These are phyloP conservation scores for Exophiala oligosperma DNA, from an alignment of 2,329 filamentous ascomycete genomes.

Conservation along the genomic window DNA sequence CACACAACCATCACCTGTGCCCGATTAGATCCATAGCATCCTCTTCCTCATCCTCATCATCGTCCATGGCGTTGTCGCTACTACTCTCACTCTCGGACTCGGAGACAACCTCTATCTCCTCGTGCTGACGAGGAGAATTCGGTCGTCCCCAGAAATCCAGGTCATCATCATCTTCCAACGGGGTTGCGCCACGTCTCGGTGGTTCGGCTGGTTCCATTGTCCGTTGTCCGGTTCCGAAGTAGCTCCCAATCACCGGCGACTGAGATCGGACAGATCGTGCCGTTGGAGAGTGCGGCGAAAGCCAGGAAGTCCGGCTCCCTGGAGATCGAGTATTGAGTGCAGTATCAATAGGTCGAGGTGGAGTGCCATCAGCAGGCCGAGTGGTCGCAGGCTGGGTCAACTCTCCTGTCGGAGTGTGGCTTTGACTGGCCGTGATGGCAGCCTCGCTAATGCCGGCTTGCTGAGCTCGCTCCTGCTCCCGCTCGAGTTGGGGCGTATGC, in stretches of 20 bases:
- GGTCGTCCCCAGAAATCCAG: conserved; percentile 58
- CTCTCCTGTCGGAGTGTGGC: conserved; percentile 22
- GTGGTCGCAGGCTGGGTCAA: conserved; percentile 18
- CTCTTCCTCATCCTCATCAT: conserved; percentile 51
- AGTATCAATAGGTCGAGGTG: conserved; percentile 18
- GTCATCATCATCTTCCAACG: conserved; percentile 54
- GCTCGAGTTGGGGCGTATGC: conserved; percentile 22
- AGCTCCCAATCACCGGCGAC: conserved; percentile 46
- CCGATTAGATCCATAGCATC: conserved; percentile 53
- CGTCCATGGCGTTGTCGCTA: conserved; percentile 49
- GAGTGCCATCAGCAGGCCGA: conserved; percentile 5
- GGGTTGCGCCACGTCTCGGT: conserved; percentile 6
- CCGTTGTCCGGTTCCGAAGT: conserved; percentile 44
- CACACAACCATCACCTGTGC: conserved; percentile 44
- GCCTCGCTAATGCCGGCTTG: conserved; percentile 32
- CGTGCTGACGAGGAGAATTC: conserved; percentile 38
- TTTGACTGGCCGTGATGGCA: conserved; percentile 29
- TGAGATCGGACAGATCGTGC: conserved; percentile 38
- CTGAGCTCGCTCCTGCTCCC: conserved; percentile 23
- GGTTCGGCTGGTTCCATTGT: conserved; percentile 23
- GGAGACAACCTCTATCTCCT: conserved; percentile 31
- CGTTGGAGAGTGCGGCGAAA: conserved; percentile 35
- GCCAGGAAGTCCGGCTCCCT: conserved; percentile 29
- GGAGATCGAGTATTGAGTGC: conserved; percentile 29
- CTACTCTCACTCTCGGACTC: conserved; percentile 37